Conservation (phyloP, 2,329 filamentous ascomycete species). For the Didymella keratinophila region DNA sequence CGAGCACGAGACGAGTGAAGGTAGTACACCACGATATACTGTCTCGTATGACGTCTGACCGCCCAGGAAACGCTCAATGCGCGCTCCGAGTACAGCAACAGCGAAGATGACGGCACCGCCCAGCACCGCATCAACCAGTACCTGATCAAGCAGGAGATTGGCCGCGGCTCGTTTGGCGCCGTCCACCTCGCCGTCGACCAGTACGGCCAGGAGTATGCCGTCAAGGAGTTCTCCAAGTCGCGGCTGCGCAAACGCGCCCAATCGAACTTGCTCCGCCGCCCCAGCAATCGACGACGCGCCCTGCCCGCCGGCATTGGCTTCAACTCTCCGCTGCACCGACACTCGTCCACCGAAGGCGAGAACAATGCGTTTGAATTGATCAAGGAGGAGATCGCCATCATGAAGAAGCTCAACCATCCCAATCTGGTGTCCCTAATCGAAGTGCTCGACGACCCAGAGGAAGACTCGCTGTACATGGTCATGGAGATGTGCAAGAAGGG, state of each 20-base stretch:
- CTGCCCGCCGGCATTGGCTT: conserved; percentile 62
- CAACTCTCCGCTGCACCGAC: conserved; percentile 70
- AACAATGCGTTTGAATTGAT: conserved; percentile 85
- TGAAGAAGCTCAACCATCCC: conserved; percentile 96
- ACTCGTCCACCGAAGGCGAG: conserved; percentile 63
- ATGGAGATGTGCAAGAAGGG: conserved; percentile 99
- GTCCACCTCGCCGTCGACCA: conserved; percentile 92
- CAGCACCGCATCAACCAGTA: conserved; percentile 96
- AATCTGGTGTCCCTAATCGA: conserved; percentile 95
- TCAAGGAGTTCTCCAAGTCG: conserved; percentile 97
- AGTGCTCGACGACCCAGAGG: conserved; percentile 92
- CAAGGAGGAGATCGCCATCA: conserved; percentile 95
- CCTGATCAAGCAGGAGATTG: conserved; percentile 91
- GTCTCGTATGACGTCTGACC: neutral
- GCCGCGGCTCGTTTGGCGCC: conserved; percentile 92
- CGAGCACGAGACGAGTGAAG: conserved; percentile 69
- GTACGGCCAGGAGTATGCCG: conserved; percentile 89
- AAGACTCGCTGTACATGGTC: conserved; percentile 98
- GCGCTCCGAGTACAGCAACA: conserved; percentile 83
- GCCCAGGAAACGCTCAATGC: conserved; percentile 88
- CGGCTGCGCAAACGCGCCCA: conserved; percentile 88
- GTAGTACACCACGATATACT: conserved; percentile 41
- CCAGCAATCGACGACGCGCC: conserved; percentile 62
- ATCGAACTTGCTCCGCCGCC: conserved; percentile 80
- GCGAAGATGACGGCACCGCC: conserved; percentile 79